phyloP scores from a whole-genome alignment of 352 stramenopile genomes.

The Phytophthora vignae region DNA sequence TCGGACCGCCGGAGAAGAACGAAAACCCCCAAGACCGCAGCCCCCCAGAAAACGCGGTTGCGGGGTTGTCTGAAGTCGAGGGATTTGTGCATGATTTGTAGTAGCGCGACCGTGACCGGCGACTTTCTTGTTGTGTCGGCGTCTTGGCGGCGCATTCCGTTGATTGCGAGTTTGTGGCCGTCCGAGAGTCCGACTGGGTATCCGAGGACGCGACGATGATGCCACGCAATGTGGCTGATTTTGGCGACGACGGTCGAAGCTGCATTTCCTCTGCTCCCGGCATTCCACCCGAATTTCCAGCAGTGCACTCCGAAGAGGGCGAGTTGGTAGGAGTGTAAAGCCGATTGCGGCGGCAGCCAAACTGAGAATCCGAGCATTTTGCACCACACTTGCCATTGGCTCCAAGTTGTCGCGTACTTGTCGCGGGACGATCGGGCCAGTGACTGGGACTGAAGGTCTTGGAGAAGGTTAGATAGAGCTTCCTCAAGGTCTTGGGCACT shows the following conservation, averaged over 20 bases:
- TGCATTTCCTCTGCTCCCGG: neutral
- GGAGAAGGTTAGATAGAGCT: neutral
- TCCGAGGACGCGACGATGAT: neutral
- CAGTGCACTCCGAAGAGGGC: neutral
- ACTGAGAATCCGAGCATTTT: slow-evolving; percentile 2
- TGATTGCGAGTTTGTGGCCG: neutral
- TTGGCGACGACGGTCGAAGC: neutral
- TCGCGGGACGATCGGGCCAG: neutral
- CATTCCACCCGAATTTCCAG: neutral
- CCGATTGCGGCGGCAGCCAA: slow-evolving; percentile 2
- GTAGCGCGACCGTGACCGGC: neutral
- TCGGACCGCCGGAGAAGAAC: neutral
- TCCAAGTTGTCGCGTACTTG: neutral
- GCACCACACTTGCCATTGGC: neutral
- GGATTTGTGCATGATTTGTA: neutral
- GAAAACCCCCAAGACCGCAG: neutral
- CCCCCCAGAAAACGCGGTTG: neutral
- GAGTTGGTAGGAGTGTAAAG: neutral
- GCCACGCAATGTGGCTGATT: neutral
- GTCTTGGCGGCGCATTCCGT: neutral
- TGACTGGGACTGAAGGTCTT: slow-evolving; percentile 2
- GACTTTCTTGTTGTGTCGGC: slow-evolving; percentile 3
- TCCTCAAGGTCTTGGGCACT: neutral
- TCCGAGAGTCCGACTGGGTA: slow-evolving; percentile 2
- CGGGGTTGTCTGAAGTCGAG: neutral